phyloP scores from a whole-genome alignment of 1,284 basidiomycete species.

The Fomitopsis betulina region DNA sequence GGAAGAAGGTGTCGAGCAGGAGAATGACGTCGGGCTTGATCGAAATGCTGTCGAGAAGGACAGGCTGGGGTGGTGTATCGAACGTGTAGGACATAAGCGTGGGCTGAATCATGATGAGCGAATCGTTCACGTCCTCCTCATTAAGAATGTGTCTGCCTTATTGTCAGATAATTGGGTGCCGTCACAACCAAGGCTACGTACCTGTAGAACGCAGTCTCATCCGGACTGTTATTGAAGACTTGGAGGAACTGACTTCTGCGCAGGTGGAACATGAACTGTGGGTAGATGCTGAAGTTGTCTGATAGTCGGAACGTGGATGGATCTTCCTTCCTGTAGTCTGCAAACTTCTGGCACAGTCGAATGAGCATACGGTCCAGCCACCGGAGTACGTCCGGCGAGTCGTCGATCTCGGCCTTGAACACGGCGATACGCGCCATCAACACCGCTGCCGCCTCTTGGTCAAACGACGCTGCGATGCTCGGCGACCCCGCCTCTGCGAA shows the following conservation, averaged over 20 bases:
- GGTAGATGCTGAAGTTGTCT: constrained; percentile 99
- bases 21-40: constrained; percentile 97
- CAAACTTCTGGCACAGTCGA: constrained; percentile 98
- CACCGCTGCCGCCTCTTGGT: constrained; percentile 98
- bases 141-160: constrained; percentile 83
- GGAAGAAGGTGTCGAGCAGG: constrained; percentile 99
- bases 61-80: constrained; percentile 87
- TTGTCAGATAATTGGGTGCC: constrained; percentile 5
- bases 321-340: constrained; percentile 98
- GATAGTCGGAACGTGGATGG: constrained; percentile 89
- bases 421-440: constrained; percentile 99
- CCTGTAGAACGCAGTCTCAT: constrained; percentile 99
- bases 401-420: constrained; percentile 99
- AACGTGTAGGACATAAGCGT: constrained; percentile 99
- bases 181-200: constrained; percentile 26
- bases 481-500: constrained; percentile 97
- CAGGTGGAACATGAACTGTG: constrained; percentile 99
- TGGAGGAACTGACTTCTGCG: constrained; percentile 97
- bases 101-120: constrained; percentile 99
- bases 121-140: constrained; percentile 99
- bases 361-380: constrained; percentile 99
- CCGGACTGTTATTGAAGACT: constrained; percentile 99
- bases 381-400: constrained; percentile 93
- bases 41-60: constrained; percentile 94
- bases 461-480: constrained; percentile 90